These are phyloP conservation scores for Pseudogymnoascus pannorum DNA, from an alignment of 2,329 filamentous ascomycete species.

Conservation along the genomic window DNA sequence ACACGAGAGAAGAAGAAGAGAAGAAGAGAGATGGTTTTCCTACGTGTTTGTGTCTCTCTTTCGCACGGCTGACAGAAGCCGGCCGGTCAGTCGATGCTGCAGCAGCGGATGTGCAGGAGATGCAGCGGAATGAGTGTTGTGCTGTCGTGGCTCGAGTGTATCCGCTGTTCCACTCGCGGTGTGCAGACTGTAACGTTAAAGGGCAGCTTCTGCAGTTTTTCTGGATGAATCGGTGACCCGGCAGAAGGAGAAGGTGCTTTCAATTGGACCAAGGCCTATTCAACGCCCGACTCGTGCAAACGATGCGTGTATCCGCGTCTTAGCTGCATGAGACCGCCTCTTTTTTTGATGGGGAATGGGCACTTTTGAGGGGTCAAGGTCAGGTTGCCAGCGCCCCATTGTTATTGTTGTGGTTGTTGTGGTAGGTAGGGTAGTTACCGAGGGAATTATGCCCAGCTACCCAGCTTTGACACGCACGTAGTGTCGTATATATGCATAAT, in stretches of 20 bases:
- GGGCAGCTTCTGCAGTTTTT: conserved; percentile 2
- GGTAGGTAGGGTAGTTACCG: too few relatives aligned
- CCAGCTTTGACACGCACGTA: neutral
- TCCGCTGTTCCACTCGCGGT: conserved; percentile 14
- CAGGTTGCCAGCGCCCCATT: neutral
- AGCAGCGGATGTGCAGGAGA: neutral
- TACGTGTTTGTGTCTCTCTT: neutral
- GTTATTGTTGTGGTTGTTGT: neutral
- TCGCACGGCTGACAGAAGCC: neutral
- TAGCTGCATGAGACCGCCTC: conserved; percentile 6
- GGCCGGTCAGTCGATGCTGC: neutral
- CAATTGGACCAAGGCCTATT: conserved; percentile 6
- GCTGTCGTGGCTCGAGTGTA: conserved; percentile 31
- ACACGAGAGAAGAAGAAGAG: conserved; percentile 1
- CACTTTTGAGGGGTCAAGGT: conserved; percentile 1
- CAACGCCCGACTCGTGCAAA: neutral
- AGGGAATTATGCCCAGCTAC: neutral
- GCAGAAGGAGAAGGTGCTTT: neutral
- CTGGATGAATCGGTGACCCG: conserved; percentile 3
- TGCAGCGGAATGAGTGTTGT: neutral
- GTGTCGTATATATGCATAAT: neutral
- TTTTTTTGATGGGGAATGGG: neutral
- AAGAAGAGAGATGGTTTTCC: neutral
- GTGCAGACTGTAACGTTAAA: conserved; percentile 7
- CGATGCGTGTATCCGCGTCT: neutral